A percentile compares a stretch with the other conserved stretches of the same genome.
Evolutionary conservation across 306 rosid species (phyloP).

Genomic region (Corylus americana): DNA sequence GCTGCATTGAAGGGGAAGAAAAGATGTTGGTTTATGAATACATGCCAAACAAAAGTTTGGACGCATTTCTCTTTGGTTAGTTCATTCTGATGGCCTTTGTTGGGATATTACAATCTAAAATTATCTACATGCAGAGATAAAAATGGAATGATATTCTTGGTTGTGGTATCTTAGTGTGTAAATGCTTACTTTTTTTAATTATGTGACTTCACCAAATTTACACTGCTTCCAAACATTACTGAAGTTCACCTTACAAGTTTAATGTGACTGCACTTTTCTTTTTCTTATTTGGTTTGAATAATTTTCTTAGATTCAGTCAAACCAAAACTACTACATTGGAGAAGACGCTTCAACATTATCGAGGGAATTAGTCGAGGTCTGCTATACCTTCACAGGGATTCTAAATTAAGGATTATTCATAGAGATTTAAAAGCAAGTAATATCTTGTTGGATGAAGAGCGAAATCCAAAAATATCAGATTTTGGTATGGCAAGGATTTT

Average conservation of each 20-base stretch:
- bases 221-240: too few relatives aligned
- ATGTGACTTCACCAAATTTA: neutral
- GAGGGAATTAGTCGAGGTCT: constrained; percentile 3
- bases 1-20: constrained; percentile 45
- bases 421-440: constrained; percentile 3
- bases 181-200: neutral
- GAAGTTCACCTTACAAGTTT: neutral
- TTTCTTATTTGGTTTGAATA: neutral
- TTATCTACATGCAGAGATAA: neutral
- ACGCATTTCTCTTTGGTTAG: constrained; percentile 51
- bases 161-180: neutral
- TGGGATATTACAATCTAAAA: neutral
- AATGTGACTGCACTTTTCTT: neutral
- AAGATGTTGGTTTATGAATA: constrained; percentile 47
- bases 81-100: neutral
- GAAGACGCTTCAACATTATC: too few relatives aligned
- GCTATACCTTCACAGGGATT: constrained; percentile 23
- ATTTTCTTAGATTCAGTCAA: constrained; percentile 20
- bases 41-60: constrained; percentile 52
- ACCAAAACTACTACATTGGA: neutral
- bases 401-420: constrained; percentile 21
- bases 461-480: neutral
- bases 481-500: too few relatives aligned
- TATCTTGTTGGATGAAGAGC: constrained; percentile 1
- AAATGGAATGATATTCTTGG: neutral